Evolutionary conservation across 257 asterid species (phyloP), one percentile per base, ranked within the genome.

Genomic region (Solanum gracilifrons): DNA sequence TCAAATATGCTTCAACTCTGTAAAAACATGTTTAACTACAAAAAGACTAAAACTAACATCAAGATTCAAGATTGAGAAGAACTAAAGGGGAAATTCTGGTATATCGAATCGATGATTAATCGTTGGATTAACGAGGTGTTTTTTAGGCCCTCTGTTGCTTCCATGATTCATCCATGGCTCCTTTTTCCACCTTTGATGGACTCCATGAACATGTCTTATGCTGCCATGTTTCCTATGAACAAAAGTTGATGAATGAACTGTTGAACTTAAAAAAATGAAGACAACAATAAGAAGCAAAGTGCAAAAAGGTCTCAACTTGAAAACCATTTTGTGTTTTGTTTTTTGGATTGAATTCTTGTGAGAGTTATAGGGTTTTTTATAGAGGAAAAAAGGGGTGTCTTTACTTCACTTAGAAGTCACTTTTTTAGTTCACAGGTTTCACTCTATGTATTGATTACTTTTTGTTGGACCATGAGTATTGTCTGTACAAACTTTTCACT

Each of bases 161-260:
- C 97, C 97, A 27, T 94, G 97, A 85, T 93, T 93, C 92, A 93
- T 90, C 91, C 93, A 84, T 15, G 92, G 86, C 90, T 89, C 60
- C 89, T 89, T 89, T 82, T 85, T 89, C 94, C 92, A 88, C 90
- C 90, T 87, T 88, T 86, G 82, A 5, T 43, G 87, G 3, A 25
- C 84, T 37, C 72, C 89, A 71, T 41, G 83, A 23, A 20, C 66
- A 33, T 73, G 66, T 4, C 90, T 71, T 73, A 15, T 39, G 16
- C 66, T 87, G 33, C 48, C 48, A 16, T 87, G 82, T 25, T 71
- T 88, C 71, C 84, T 87, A 29, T 77, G 87, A 18, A 35, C 88
- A 51, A 74, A 35, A 43, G 86, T 84, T 21, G 88, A 79, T 86
- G 90, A 48, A 82, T 62, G 79, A 46, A 32, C 85, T 20, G 88